Evolutionary conservation across 768 basidiomycete genomes (phyloP).

Genomic region (Tylopilus plumbeoviolaceoides): DNA sequence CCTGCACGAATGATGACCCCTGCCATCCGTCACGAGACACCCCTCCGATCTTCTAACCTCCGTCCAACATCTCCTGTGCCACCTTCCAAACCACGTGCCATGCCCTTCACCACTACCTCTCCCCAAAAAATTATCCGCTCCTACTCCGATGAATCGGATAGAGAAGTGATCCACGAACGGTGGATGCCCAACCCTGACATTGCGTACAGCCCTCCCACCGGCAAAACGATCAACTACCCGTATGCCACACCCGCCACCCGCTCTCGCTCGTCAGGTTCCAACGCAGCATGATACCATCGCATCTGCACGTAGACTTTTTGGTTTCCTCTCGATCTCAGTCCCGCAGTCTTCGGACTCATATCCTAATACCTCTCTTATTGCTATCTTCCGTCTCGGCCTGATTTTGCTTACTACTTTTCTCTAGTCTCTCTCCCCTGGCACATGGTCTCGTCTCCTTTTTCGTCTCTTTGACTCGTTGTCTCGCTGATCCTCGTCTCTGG

Average conservation of each 20-base stretch:
- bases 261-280: conserved; percentile 32
- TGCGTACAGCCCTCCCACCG: conserved; percentile 35
- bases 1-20: conserved; percentile 30
- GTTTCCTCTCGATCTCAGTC: conserved; percentile 25
- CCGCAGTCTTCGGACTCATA: conserved; percentile 28
- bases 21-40: conserved; percentile 28
- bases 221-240: conserved; percentile 27
- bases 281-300: conserved; percentile 31
- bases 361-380: conserved; percentile 34
- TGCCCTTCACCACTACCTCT: conserved; percentile 44
- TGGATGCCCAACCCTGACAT: conserved; percentile 54
- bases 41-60: conserved; percentile 27
- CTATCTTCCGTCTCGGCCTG: conserved; percentile 29
- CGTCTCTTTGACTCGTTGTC: conserved; percentile 5
- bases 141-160: conserved; percentile 61
- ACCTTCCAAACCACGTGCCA: conserved; percentile 43
- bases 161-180: conserved; percentile 54
- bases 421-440: conserved; percentile 19
- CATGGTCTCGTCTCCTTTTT: conserved; percentile 3
- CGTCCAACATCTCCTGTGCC: conserved; percentile 29
- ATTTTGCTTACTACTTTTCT: conserved; percentile 16
- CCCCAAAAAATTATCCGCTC: conserved; percentile 58
- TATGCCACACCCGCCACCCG: conserved; percentile 23
- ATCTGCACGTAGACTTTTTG: conserved; percentile 21
- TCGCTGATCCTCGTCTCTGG: conserved; percentile 12